Base-by-base conservation (phyloP, 805 yeast species). In the Starmerella powellii region DNA sequence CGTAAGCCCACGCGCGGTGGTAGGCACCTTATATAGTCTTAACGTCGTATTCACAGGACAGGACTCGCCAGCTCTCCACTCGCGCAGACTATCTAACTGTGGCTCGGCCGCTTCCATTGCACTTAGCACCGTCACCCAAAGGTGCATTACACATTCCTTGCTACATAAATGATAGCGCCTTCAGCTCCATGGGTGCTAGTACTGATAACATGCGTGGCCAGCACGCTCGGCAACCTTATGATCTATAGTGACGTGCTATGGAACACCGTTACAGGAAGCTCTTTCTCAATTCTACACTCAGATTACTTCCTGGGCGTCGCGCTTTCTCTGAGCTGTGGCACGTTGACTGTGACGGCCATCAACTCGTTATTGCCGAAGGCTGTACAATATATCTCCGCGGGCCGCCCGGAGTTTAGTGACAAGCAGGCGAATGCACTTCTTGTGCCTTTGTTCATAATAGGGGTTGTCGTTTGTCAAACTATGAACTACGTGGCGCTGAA, bases 321-420 rank as follows among this genome's bases (percentile, higher is more conserved):
- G 2, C 68, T 88, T 23, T 73, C 91, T 0, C 61, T 87, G 38
- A 76, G 87, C 49, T 68, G 88, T 0, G 97, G 98, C 0, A 83
- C 94, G 20, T 68, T 88, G 59, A 44, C 62, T 2, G 74, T 86
- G 54, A 85, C 96, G 0, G 73, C 95, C 0, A 62, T 88, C 38
- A 80, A 74, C 63, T 72, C 77, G 46, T 65, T 88, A 38, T 62
- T 87, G n/a, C 95, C 96, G 0, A 78, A 74, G 46, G 72, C 83
- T 0, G 52, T 61, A 31, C 54, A 56, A 1, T 76, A 79, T 52
- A 63, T 79, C 28, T 40, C 46, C 13, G 44, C 56, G 33, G 51
- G 46, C 5, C n/a, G 27, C 4, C 51, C 65, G 24, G 44, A 53
- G n/a, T 50, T 49, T 1, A 42, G 33, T 32, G 42, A 47, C 4